A percentile compares a stretch with the other conserved stretches of the same genome.
Evolutionary conservation across 352 stramenopile genomes (phyloP).

Genomic region (Phytophthora hibernalis): DNA sequence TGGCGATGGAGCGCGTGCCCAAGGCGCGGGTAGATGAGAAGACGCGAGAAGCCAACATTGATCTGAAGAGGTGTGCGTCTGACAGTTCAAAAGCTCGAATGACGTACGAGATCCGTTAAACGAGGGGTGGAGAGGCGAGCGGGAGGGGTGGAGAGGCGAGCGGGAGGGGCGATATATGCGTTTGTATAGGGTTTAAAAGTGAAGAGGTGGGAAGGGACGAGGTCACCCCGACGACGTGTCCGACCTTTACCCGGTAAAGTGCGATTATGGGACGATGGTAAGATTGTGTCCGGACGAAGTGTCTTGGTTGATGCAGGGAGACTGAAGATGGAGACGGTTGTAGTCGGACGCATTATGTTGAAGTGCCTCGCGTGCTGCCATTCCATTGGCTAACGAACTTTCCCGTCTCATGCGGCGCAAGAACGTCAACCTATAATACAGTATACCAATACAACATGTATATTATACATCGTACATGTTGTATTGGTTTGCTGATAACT

Average conservation of each 20-base stretch:
- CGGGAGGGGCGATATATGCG: constrained; percentile 26
- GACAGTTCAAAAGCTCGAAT: constrained; percentile 44
- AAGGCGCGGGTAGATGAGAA: constrained; percentile 14
- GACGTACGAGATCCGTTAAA: constrained; percentile 21
- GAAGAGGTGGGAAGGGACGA: not conserved
- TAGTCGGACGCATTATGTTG: not conserved
- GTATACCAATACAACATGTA: too few species aligned
- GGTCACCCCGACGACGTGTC: constrained; percentile 10
- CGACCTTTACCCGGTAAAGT: constrained; percentile 28
- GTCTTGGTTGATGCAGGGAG: not conserved
- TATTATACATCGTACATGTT: too few species aligned
- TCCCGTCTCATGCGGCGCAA: too few species aligned
- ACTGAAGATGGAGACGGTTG: too few species aligned
- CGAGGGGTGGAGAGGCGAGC: constrained; percentile 18
- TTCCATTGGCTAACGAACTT: too few species aligned
- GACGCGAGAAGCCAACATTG: constrained; percentile 37
- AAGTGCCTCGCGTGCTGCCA: not conserved
- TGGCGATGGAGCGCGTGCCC: constrained; percentile 59
- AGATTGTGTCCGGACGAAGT: constrained; percentile 3
- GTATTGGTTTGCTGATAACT: too few species aligned
- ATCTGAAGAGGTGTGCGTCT: not conserved
- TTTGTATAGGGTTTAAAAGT: constrained; percentile 9
- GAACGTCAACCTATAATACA: too few species aligned
- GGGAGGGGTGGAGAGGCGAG: constrained; percentile 15
- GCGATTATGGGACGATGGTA: constrained; percentile 21